Conservation (phyloP, 169 alveolate genomes). For the Babesia ovis region DNA sequence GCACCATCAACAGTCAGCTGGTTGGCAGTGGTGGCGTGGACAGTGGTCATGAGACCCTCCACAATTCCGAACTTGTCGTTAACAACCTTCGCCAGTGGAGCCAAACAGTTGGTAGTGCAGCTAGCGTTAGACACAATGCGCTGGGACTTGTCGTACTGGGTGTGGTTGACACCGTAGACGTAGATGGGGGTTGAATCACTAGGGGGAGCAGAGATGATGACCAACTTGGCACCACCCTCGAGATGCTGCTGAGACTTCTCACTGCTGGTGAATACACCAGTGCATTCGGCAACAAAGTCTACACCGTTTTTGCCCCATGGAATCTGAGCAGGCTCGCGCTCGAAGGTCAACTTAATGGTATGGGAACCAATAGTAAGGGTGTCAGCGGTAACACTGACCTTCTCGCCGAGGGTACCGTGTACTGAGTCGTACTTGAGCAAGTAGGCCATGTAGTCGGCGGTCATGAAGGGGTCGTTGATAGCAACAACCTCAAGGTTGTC, state of each 20-base stretch:
- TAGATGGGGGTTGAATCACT: constrained; percentile 96
- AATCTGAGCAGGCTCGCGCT: constrained; percentile 93
- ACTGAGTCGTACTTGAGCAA: constrained; percentile 95
- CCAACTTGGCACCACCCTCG: constrained; percentile 98
- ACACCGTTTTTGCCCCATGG: constrained; percentile 97
- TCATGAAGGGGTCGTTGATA: constrained; percentile 98
- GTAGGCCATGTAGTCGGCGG: constrained; percentile 92
- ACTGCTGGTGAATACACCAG: constrained; percentile 95
- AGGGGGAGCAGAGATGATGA: constrained; percentile 98
- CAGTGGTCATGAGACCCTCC: constrained; percentile 99
- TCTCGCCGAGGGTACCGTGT: constrained; percentile 90
- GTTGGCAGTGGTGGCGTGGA: constrained; percentile 98
- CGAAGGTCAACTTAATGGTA: constrained; percentile 83
- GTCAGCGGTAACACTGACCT: constrained; percentile 79
- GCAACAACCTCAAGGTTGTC: constrained; percentile 87
- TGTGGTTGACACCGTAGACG: constrained; percentile 98
- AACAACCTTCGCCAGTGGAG: constrained; percentile 98
- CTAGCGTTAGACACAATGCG: constrained; percentile 98
- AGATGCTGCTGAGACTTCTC: constrained; percentile 93
- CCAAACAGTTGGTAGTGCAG: constrained; percentile 99
- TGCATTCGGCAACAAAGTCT: constrained; percentile 96
- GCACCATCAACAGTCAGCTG: constrained; percentile 99
- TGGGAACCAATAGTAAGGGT: constrained; percentile 83
- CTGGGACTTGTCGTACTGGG: constrained; percentile 84
- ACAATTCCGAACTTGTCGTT: constrained; percentile 96